A percentile compares a stretch with the other conserved stretches of the same genome.
phyloP scores from a whole-genome alignment of 257 asterid genomes.

The Avicennia marina region DNA sequence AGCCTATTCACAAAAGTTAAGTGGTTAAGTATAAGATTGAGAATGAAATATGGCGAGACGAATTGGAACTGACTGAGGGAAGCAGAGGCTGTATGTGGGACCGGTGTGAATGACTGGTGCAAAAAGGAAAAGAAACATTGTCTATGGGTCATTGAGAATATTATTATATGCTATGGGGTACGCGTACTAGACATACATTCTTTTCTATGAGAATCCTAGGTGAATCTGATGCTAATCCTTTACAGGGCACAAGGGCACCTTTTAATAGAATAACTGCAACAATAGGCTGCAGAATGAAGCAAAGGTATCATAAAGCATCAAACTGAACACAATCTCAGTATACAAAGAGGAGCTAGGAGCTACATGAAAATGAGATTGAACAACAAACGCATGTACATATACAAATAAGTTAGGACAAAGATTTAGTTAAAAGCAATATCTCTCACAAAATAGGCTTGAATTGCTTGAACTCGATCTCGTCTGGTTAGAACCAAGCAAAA shows the following conservation, averaged over 20 bases:
- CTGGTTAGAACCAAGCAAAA: no score
- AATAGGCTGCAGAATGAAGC: background rate
- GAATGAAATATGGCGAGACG: no score
- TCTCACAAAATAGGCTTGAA: conserved; percentile 5
- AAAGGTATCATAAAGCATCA: background rate
- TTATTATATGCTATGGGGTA: no score
- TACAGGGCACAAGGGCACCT: conserved; percentile 6
- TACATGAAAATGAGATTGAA: background rate
- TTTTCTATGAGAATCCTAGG: conserved; percentile 25
- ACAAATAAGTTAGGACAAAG: background rate
- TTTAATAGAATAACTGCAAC: background rate
- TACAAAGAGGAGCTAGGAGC: background rate
- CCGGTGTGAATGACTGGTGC: no score
- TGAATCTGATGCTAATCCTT: background rate
- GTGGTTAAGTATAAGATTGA: no score
- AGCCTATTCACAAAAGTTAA: no score
- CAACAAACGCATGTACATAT: background rate
- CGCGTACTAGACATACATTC: no score
- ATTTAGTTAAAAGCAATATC: background rate
- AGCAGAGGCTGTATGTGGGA: no score
- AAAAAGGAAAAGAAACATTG: no score
- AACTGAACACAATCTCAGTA: background rate
- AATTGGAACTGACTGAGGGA: no score
- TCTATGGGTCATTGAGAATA: no score
- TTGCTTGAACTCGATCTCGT: background rate